These are phyloP conservation scores for Lachancea mirantina DNA, from an alignment of 805 yeast genomes.

Conservation along the genomic window DNA sequence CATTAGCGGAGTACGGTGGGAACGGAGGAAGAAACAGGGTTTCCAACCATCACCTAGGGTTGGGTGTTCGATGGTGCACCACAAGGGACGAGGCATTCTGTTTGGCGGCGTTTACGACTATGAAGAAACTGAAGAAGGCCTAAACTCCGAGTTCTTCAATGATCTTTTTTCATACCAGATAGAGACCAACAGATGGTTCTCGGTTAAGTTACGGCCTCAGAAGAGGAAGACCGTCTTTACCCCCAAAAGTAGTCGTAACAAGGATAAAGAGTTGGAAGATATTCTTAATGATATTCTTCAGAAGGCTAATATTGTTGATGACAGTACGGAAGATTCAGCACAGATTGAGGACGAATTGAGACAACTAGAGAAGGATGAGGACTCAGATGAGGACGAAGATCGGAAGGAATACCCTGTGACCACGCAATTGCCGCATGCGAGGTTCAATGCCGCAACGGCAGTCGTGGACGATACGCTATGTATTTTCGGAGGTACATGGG, in stretches of 20 bases:
- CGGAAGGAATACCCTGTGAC: conserved; percentile 48
- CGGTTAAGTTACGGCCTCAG: conserved; percentile 54
- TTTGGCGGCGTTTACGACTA: conserved; percentile 95
- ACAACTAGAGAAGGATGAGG: conserved; percentile 34
- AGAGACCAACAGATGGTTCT: conserved; percentile 85
- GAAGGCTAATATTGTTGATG: conserved; percentile 61
- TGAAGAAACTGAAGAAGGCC: conserved; percentile 89
- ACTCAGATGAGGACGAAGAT: conserved; percentile 32
- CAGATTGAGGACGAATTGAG: conserved; percentile 30
- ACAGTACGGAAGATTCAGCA: conserved; percentile 22
- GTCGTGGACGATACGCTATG: conserved; percentile 79
- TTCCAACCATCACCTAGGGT: conserved; percentile 88
- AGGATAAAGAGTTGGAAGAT: conserved; percentile 78
- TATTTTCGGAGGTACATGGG: conserved; percentile 88
- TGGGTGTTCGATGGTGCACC: conserved; percentile 86
- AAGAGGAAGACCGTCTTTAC: conserved; percentile 48
- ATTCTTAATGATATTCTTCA: conserved; percentile 66
- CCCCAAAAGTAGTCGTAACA: conserved; percentile 38
- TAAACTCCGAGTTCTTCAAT: conserved; percentile 80
- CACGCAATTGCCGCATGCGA: conserved; percentile 70
- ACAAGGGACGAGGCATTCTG: conserved; percentile 83
- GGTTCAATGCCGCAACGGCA: conserved; percentile 81
- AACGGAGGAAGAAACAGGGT: conserved; percentile 82
- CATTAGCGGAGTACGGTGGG: conserved; percentile 68
- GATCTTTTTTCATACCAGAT: conserved; percentile 73